Evolutionary conservation across 768 basidiomycete genomes (phyloP).

Genomic region (Dacryopinax primogenitus): DNA sequence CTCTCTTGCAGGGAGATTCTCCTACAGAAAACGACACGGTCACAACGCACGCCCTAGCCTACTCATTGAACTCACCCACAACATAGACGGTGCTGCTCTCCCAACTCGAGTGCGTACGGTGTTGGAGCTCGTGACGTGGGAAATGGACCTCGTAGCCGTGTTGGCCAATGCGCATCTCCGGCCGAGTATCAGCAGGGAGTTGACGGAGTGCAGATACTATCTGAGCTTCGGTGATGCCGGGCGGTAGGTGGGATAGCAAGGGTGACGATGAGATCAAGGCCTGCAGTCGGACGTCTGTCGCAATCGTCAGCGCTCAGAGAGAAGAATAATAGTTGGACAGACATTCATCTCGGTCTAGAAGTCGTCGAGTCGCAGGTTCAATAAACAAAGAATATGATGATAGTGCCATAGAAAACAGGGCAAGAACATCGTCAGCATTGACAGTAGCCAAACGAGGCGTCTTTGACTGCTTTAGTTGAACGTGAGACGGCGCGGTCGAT

Average conservation of each 20-base stretch:
- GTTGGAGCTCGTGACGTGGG: not conserved
- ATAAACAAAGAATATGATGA: constrained; percentile 1
- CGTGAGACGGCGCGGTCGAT: not conserved
- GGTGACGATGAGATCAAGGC: not conserved
- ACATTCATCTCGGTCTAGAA: constrained; percentile 3
- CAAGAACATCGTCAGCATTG: not conserved
- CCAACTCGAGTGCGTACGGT: constrained; percentile 33
- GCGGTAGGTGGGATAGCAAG: not conserved
- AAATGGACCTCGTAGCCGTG: not conserved
- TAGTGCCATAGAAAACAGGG: not conserved
- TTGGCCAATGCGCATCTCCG: not conserved
- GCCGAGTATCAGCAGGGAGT: not conserved
- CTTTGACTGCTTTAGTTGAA: not conserved
- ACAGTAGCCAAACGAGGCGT: not conserved
- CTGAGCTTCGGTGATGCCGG: not conserved
- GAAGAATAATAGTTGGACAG: not conserved
- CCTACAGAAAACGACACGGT: constrained; percentile 34
- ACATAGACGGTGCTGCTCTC: constrained; percentile 52
- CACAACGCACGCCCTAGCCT: constrained; percentile 3
- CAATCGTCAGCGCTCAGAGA: not conserved
- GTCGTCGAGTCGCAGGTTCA: not conserved
- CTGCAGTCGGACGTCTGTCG: not conserved
- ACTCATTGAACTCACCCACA: constrained; percentile 32
- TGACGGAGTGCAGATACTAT: not conserved
- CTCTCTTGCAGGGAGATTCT: constrained; percentile 49